These are phyloP conservation scores for Tolypocladium ovalisporum DNA, from an alignment of 2,329 filamentous ascomycete genomes.

Conservation along the genomic window DNA sequence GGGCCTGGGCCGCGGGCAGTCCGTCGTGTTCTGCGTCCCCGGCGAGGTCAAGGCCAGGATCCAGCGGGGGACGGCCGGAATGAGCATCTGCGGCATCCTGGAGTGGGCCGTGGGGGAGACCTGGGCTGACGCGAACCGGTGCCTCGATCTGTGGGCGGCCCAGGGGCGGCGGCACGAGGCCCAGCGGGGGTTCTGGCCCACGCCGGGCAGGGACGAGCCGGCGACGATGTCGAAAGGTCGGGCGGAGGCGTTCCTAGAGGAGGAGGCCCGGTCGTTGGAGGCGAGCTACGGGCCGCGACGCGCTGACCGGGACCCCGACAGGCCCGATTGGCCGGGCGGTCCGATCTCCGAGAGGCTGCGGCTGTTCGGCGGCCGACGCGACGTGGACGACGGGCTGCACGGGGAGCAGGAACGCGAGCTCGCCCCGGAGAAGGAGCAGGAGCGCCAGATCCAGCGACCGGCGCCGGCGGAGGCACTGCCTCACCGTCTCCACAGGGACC, in stretches of 20 bases:
- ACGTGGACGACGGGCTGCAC: not conserved
- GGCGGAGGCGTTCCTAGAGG: conserved; percentile 39
- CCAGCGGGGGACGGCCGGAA: conserved; percentile 3
- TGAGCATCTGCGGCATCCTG: conserved; percentile 45
- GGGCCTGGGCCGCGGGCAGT: conserved; percentile 56
- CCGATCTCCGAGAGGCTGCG: not conserved
- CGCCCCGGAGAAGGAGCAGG: conserved; percentile 50
- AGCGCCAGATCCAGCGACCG: conserved; percentile 43
- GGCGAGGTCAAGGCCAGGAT: conserved; percentile 49
- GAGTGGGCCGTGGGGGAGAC: conserved; percentile 51
- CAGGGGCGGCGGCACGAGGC: conserved; percentile 26
- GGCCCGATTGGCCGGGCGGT: too few relatives aligned
- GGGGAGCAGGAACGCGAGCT: conserved; percentile 58
- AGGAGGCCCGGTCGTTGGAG: conserved; percentile 40
- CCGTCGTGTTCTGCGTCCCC: conserved; percentile 48
- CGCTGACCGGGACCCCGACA: not conserved
- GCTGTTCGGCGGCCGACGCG: not conserved
- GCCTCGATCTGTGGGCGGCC: conserved; percentile 25
- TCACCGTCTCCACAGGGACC: too few relatives aligned
- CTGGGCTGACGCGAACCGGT: conserved; percentile 8
- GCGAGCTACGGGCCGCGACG: conserved; percentile 35
- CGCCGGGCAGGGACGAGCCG: too few relatives aligned
- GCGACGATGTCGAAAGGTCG: conserved; percentile 4
- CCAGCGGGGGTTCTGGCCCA: conserved; percentile 9
- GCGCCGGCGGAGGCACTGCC: not conserved